Evolutionary conservation across 2,329 filamentous ascomycete species (phyloP).

Genomic region (Diatrype stigma): DNA sequence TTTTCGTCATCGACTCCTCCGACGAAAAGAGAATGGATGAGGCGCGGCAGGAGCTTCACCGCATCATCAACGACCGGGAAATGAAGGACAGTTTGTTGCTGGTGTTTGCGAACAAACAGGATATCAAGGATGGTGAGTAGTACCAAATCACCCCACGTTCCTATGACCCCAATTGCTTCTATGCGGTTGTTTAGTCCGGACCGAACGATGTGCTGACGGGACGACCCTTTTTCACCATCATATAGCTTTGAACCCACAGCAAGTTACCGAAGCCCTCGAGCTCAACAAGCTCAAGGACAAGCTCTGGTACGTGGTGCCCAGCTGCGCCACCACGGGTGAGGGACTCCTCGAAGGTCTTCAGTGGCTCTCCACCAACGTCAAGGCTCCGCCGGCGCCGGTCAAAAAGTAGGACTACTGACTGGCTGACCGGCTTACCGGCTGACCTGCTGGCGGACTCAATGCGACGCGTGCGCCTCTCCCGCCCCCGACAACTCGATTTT

Average conservation of each 20-base stretch:
- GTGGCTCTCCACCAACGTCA: slow-evolving; percentile 83
- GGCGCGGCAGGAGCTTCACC: slow-evolving; percentile 87
- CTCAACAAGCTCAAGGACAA: slow-evolving; percentile 76
- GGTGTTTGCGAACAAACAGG: slow-evolving; percentile 99
- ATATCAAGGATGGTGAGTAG: slow-evolving; percentile 71
- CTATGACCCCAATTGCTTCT: background rate
- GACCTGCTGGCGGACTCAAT: too few species aligned
- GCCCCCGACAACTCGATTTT: too few species aligned
- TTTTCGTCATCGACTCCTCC: slow-evolving; percentile 97
- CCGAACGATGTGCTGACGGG: background rate
- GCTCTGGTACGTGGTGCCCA: slow-evolving; percentile 81
- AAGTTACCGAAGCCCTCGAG: slow-evolving; percentile 74
- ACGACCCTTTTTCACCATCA: background rate
- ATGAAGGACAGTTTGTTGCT: slow-evolving; percentile 93
- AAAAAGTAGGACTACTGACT: slow-evolving; percentile 44
- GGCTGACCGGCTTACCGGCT: background rate
- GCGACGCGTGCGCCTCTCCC: too few species aligned
- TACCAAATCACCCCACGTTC: background rate
- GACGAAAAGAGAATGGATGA: slow-evolving; percentile 90
- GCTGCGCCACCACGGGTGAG: slow-evolving; percentile 76
- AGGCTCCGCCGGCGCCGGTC: slow-evolving; percentile 52
- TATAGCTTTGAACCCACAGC: slow-evolving; percentile 71
- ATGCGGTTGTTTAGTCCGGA: too few species aligned
- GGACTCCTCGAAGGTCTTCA: slow-evolving; percentile 77
- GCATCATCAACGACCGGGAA: slow-evolving; percentile 96